Percentiles rank a stretch among this genome's conserved stretches.
Evolutionary conservation across 2,329 filamentous ascomycete genomes (phyloP).

Genomic region (Paecilomyces variotii): DNA sequence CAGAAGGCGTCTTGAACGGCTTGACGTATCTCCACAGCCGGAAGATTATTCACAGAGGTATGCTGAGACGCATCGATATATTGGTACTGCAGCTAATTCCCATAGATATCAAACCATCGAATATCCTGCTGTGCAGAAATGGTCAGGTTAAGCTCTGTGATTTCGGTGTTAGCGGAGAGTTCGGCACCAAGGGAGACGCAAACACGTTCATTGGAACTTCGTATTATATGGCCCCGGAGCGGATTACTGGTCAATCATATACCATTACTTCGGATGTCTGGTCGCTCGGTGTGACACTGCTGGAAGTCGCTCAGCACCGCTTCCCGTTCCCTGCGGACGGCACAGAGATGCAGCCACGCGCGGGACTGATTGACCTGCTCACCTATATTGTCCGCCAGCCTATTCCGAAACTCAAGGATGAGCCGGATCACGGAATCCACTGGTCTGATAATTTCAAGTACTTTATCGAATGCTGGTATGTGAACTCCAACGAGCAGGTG

Average conservation of each 20-base stretch:
- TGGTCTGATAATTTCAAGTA: conserved; percentile 99
- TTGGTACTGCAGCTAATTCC: conserved; percentile 6
- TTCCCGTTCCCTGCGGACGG: conserved; percentile 98
- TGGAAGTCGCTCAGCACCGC: conserved; percentile 98
- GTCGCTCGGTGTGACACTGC: conserved; percentile 90
- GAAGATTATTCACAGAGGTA: conserved; percentile 87
- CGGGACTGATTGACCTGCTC: conserved; percentile 85
- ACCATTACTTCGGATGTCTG: conserved; percentile 98
- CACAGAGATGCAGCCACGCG: conserved; percentile 87
- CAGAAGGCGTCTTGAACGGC: conserved; percentile 87
- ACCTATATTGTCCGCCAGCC: conserved; percentile 96
- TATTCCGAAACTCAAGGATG: conserved; percentile 92
- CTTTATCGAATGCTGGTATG: conserved; percentile 98
- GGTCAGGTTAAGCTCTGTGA: conserved; percentile 97
- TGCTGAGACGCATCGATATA: not conserved
- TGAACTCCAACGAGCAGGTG: conserved; percentile 17
- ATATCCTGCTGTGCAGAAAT: conserved; percentile 85
- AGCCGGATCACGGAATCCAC: conserved; percentile 77
- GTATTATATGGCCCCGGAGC: conserved; percentile 98
- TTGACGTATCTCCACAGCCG: conserved; percentile 90
- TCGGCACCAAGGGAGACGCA: conserved; percentile 95
- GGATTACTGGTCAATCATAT: conserved; percentile 95
- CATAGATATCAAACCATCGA: conserved; percentile 90
- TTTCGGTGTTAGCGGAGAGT: conserved; percentile 95
- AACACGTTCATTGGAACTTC: conserved; percentile 98